These are phyloP conservation scores for Melastoma malabathricum DNA, from an alignment of 345 rosid species.

Conservation along the genomic window DNA sequence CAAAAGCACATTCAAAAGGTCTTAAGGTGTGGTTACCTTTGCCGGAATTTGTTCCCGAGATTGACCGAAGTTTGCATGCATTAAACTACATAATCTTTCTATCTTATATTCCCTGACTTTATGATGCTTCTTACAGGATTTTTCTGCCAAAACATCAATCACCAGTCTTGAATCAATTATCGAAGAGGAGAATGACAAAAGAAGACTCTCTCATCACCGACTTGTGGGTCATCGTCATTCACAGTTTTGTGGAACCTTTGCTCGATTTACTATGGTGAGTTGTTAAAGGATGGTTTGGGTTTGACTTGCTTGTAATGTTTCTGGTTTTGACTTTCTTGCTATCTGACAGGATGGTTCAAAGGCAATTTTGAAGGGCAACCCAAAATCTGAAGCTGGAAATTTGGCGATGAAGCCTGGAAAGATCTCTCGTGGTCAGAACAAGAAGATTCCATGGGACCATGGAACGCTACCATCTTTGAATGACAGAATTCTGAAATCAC, in stretches of 20 bases:
- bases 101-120: slow-evolving; percentile 1
- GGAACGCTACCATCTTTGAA: slow-evolving; percentile 35
- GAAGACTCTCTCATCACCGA: slow-evolving; percentile 40
- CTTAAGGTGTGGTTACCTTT: slow-evolving; percentile 21
- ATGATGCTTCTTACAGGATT: slow-evolving; percentile 23
- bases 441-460: slow-evolving; percentile 52
- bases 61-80: background rate
- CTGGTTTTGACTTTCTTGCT: background rate
- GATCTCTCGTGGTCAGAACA: slow-evolving; percentile 27
- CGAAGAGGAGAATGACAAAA: slow-evolving; percentile 55
- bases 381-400: slow-evolving; percentile 27
- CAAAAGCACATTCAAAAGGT: slow-evolving; percentile 36
- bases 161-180: slow-evolving; percentile 61
- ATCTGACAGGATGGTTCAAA: slow-evolving; percentile 72
- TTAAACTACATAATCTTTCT: background rate
- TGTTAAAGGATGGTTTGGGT: background rate
- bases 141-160: slow-evolving; percentile 29
- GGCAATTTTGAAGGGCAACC: slow-evolving; percentile 57
- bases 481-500: slow-evolving; percentile 39
- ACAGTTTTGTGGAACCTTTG: slow-evolving; percentile 79
- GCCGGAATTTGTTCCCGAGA: too few relatives aligned
- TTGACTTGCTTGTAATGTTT: background rate
- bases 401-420: slow-evolving; percentile 28
- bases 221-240: slow-evolving; percentile 39
- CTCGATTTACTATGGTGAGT: slow-evolving; percentile 61